Base-by-base conservation (phyloP, 805 yeast genomes). In the Teunomyces tritomae region DNA sequence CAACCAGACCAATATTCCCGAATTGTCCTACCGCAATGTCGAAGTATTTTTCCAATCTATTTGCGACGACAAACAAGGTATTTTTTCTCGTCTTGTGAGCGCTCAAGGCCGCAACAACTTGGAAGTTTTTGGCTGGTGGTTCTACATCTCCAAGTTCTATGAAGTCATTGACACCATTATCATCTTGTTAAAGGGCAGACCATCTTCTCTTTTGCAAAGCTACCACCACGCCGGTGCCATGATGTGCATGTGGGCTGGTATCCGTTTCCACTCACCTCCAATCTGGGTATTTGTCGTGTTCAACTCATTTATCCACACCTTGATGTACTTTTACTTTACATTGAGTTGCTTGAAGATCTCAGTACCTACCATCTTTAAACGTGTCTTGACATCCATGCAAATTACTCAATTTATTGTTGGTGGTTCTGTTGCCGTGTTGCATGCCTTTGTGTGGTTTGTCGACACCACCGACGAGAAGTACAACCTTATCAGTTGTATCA, bases 201-300 rank as follows among this genome's bases (percentile, higher is more conserved):
- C 82, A 11, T 79, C 86, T 10, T 79, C 85, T 5, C 67, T 85
- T 48, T 71, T 85, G 58, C 90, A 85, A 64, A 80, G 86, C 48
- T 85, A 85, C 66, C 90, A 85, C 62, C 90, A 85, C 63, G 79
- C 89, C 4, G 90, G 90, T 24, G 90, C 90, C 43, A 85, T 85
- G 82, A 69, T 85, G 65, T 83, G 87, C 50, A 85, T 85, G 90
- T 85, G 89, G 89, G 79, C 87, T 6, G 90, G 90, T 2, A 78
- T 83, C 47, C 70, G 89, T 48, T 85, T 70, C 64, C 79, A 78
- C 44, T 77, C 87, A 10, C 87, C 89, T 4, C 90, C 90, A 30
- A 85, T 85, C 62, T 85, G 90, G 90, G 82, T 85, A 57, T 85
- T 85, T 66, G 89, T 84, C 39, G 87, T 82, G 24, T 85, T 85